Percentiles rank a stretch among this genome's conserved stretches.
Conservation (phyloP, 1,139 yeast species). For the Sugiyamaella sp. region DNA sequence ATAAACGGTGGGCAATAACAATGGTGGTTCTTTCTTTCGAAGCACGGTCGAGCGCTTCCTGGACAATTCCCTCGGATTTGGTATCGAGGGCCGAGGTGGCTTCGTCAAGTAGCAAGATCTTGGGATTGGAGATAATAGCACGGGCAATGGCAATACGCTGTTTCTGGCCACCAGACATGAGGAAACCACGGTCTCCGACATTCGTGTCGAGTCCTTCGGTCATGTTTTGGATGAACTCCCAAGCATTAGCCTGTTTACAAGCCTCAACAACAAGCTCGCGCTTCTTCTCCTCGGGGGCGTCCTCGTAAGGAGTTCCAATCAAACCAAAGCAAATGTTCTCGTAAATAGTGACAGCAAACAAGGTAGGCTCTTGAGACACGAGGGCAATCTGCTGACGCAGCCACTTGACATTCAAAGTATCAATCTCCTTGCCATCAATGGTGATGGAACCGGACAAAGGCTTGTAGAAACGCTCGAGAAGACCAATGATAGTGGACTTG, state of each 20-base stretch:
- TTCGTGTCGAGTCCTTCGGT: constrained; percentile 53
- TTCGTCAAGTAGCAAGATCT: constrained; percentile 66
- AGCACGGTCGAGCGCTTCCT: constrained; percentile 58
- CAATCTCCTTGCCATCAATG: constrained; percentile 68
- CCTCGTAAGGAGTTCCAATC: constrained; percentile 56
- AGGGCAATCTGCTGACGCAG: constrained; percentile 76
- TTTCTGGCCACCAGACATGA: constrained; percentile 82
- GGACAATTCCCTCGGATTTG: constrained; percentile 58
- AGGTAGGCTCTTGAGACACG: constrained; percentile 87
- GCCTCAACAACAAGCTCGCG: constrained; percentile 42
- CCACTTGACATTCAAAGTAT: constrained; percentile 67
- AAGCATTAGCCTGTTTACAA: constrained; percentile 47
- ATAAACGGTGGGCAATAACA: constrained; percentile 75
- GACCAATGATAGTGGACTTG: constrained; percentile 78
- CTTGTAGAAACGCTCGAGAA: constrained; percentile 70
- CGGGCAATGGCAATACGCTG: constrained; percentile 89
- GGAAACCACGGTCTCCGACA: constrained; percentile 58
- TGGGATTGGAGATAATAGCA: constrained; percentile 68
- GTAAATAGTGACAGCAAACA: constrained; percentile 74
- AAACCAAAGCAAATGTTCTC: constrained; percentile 81
- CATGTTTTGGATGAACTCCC: constrained; percentile 45
- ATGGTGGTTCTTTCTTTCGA: constrained; percentile 72
- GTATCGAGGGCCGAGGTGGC: constrained; percentile 83
- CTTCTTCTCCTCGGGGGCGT: constrained; percentile 41
- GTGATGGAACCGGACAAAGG: constrained; percentile 62